phyloP scores from a whole-genome alignment of 768 basidiomycete species.

The Rhodosporidiobolus sp. region DNA sequence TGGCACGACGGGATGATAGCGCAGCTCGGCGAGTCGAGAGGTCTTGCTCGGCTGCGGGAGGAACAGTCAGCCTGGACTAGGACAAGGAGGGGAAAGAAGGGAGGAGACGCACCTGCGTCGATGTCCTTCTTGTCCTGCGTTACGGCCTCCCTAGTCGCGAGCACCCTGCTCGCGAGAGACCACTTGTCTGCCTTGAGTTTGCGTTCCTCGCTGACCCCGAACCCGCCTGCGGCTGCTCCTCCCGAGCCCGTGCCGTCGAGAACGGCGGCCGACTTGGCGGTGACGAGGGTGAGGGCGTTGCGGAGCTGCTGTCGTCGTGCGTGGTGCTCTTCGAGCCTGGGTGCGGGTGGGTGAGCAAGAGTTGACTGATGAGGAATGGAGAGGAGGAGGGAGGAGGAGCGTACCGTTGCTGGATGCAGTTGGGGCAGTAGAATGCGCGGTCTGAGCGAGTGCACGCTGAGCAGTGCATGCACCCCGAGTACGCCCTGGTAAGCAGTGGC shows the following conservation, averaged over 20 bases:
- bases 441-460: constrained; percentile 7
- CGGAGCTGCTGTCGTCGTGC: constrained; percentile 10
- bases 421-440: constrained; percentile 10
- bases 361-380: neutral
- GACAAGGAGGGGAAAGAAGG: too few relatives aligned
- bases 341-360: neutral
- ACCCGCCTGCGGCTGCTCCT: neutral
- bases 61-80: neutral
- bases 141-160: constrained; percentile 12
- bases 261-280: constrained; percentile 13
- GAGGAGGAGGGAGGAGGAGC: neutral
- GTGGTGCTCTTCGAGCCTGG: constrained; percentile 26
- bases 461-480: constrained; percentile 21
- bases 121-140: neutral
- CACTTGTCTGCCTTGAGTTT: constrained; percentile 32
- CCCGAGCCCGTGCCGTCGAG: neutral
- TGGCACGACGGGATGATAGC: constrained; percentile 11
- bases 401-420: constrained; percentile 22
- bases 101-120: neutral
- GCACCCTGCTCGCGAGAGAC: constrained; percentile 10
- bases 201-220: constrained; percentile 24
- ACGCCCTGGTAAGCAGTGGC: neutral
- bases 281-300: constrained; percentile 21
- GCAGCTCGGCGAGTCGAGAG: neutral
- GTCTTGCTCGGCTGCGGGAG: neutral